These are phyloP conservation scores for Candida palmyrensis DNA, from an alignment of 805 yeast genomes.

Conservation along the genomic window DNA sequence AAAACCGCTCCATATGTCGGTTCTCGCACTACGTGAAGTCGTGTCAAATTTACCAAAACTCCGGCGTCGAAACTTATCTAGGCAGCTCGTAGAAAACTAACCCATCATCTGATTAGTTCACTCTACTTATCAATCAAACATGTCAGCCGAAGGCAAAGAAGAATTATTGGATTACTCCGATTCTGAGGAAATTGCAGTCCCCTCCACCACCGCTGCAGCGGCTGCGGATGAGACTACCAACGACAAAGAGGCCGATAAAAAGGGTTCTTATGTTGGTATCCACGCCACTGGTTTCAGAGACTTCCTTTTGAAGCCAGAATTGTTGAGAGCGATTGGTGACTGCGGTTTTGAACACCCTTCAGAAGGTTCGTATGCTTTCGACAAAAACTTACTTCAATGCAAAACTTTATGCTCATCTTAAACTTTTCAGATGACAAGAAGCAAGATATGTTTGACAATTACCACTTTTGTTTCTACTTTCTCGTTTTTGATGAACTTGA, in stretches of 20 bases:
- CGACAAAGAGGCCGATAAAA: constrained; percentile 69
- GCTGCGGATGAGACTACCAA: constrained; percentile 34
- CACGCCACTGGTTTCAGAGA: constrained; percentile 99
- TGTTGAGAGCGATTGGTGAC: constrained; percentile 95
- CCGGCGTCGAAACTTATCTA: neutral
- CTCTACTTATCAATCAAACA: constrained; percentile 24
- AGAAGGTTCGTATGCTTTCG: constrained; percentile 69
- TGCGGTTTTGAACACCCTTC: constrained; percentile 99
- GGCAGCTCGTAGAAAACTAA: too few relatives aligned
- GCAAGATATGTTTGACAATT: too few relatives aligned
- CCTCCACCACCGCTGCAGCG: constrained; percentile 44
- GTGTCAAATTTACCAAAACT: neutral
- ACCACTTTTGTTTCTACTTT: too few relatives aligned
- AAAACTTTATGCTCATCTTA: constrained; percentile 2
- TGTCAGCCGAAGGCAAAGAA: constrained; percentile 98
- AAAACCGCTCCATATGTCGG: too few relatives aligned
- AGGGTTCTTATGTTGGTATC: constrained; percentile 96
- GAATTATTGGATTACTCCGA: constrained; percentile 98
- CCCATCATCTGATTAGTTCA: too few relatives aligned
- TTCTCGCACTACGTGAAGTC: too few relatives aligned
- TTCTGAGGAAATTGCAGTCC: constrained; percentile 88
- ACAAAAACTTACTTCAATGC: neutral
- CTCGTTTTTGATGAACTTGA: too few relatives aligned
- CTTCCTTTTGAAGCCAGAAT: constrained; percentile 92
- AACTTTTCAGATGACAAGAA: too few relatives aligned